phyloP scores from a whole-genome alignment of 2,329 filamentous ascomycete species.

The Cladosporium oxysporum region DNA sequence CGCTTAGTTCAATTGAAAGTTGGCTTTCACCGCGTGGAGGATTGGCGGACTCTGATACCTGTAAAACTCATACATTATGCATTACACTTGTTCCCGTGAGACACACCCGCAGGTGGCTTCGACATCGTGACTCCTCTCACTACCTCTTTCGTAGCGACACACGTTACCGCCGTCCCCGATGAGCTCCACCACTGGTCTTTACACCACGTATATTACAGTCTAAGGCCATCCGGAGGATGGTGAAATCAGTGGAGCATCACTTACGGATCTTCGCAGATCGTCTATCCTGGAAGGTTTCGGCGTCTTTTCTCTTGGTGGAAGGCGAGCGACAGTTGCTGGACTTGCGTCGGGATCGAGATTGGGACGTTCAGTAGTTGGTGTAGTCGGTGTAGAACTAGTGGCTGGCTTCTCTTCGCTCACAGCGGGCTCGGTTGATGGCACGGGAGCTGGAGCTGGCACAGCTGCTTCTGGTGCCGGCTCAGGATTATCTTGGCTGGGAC shows the following conservation, averaged over 20 bases:
- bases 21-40: background rate
- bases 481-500: background rate
- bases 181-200: background rate
- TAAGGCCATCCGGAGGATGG: background rate
- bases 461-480: background rate
- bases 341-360: conserved; percentile 18
- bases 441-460: background rate
- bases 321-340: conserved; percentile 14
- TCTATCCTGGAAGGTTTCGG: background rate
- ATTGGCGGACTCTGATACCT: background rate
- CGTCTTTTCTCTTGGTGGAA: background rate
- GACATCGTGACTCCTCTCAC: background rate
- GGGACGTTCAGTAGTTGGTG: background rate
- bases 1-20: background rate
- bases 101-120: background rate
- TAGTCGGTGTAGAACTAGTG: background rate
- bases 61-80: background rate
- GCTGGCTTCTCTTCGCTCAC: background rate
- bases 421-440: background rate
- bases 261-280: conserved; percentile 7
- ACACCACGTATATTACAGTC: background rate
- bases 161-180: background rate
- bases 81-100: background rate
- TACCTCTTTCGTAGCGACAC: background rate
- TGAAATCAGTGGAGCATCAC: background rate